Conservation (phyloP, 2,329 filamentous ascomycete genomes). For the Phyllosticta paracitricarpa region DNA sequence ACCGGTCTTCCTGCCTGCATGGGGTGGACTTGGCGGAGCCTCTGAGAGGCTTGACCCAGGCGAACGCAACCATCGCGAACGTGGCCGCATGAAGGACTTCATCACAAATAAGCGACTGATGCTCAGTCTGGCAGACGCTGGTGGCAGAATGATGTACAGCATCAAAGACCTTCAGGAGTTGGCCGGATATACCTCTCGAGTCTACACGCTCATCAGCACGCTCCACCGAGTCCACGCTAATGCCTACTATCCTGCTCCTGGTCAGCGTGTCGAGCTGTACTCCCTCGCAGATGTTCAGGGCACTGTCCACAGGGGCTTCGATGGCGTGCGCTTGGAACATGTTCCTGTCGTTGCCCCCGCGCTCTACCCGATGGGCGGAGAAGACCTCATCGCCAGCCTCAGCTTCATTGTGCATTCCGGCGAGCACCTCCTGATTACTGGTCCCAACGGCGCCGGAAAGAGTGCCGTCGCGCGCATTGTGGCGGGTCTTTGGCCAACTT, state of each 20-base stretch:
- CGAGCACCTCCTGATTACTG: constrained; percentile 89
- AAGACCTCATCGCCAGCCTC: constrained; percentile 80
- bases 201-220: constrained; percentile 91
- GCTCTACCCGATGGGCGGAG: constrained; percentile 80
- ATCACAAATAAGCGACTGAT: constrained; percentile 98
- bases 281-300: constrained; percentile 87
- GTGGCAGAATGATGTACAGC: constrained; percentile 98
- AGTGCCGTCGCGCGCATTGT: constrained; percentile 78
- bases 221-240: constrained; percentile 87
- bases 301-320: constrained; percentile 88
- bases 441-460: constrained; percentile 91
- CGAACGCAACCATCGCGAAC: constrained; percentile 53
- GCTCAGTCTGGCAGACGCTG: constrained; percentile 92
- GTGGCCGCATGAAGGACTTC: constrained; percentile 92
- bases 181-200: constrained; percentile 88
- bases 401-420: constrained; percentile 83
- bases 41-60: constrained; percentile 50
- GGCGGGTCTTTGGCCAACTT: constrained; percentile 91
- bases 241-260: constrained; percentile 65
- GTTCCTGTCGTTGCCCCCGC: constrained; percentile 86
- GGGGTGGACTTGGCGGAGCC: constrained; percentile 73
- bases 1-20: constrained; percentile 86
- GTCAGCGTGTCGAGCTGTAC: constrained; percentile 66
- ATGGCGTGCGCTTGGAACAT: constrained; percentile 85
- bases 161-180: constrained; percentile 97